These are phyloP conservation scores for Podaxis mareebaensis DNA, from an alignment of 768 basidiomycete genomes.

Conservation along the genomic window DNA sequence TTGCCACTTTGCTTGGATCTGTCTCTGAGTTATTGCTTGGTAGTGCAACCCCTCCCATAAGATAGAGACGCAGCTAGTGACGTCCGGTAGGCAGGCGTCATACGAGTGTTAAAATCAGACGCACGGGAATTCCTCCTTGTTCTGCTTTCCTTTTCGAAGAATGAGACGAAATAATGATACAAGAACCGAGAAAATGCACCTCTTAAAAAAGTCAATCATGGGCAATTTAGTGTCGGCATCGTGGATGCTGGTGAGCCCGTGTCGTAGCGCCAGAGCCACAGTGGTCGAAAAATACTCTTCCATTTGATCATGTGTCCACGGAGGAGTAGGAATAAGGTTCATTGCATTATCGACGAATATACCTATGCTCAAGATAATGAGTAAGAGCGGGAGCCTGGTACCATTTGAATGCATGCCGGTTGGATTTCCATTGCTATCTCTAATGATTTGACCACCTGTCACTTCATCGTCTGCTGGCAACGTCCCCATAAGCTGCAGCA, in stretches of 20 bases:
- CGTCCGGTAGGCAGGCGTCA: background rate
- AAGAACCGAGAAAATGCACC: slow-evolving; percentile 37
- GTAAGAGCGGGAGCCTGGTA: background rate
- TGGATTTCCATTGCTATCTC: slow-evolving; percentile 60
- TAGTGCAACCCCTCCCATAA: slow-evolving; percentile 14
- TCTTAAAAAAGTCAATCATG: slow-evolving; percentile 63
- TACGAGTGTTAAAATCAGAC: slow-evolving; percentile 23
- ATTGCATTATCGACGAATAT: slow-evolving; percentile 90
- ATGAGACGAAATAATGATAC: background rate
- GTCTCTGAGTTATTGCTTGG: slow-evolving; percentile 3
- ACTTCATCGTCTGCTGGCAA: slow-evolving; percentile 54
- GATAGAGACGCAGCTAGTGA: slow-evolving; percentile 19
- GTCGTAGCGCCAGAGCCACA: slow-evolving; percentile 66
- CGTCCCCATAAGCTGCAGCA: slow-evolving; percentile 61
- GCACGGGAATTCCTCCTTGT: slow-evolving; percentile 64
- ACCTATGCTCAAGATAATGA: slow-evolving; percentile 37
- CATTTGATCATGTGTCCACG: slow-evolving; percentile 59
- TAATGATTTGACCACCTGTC: slow-evolving; percentile 74
- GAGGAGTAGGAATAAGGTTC: slow-evolving; percentile 66
- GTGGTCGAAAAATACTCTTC: slow-evolving; percentile 63
- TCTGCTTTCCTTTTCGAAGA: slow-evolving; percentile 60
- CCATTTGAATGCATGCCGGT: slow-evolving; percentile 49
- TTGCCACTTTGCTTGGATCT: slow-evolving; percentile 22
- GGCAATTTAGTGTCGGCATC: slow-evolving; percentile 64
- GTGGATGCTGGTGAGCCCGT: slow-evolving; percentile 85